Evolutionary conservation across 768 basidiomycete species (phyloP), one percentile per base, ranked within the genome.

Genomic region (Tylopilus plumbeoviolaceoides): DNA sequence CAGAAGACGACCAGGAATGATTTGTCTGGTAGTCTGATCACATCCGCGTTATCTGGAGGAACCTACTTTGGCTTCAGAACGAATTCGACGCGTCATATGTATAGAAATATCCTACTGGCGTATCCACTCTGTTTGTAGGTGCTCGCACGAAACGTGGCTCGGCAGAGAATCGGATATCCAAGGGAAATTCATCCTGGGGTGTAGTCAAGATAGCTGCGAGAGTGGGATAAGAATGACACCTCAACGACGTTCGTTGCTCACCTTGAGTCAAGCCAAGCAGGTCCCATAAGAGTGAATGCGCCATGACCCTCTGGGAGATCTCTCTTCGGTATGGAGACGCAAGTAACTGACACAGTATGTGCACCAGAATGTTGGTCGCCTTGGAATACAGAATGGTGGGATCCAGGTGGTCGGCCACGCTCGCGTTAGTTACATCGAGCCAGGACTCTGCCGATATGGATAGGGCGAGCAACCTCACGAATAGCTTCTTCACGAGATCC

Each of bases 381-480:
- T 73, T 78, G 31, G 74, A 69, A 61, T 76, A 80, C 57, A 90
- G 65, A 3, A 70, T 66, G 5, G 62, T 63, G 0, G 88, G 85
- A 12, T 74, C 71, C 25, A 73, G 68, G 41, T 76, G 63, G 15
- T 64, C 75, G 20, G 72, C 73, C 44, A 75, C 66, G 21, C 55
- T 59, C n/a, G 66, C 57, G 20, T 72, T 70, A 40, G 73, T 71
- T n/a, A 70, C 72, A 47, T 80, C 79, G 31, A 75, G 63, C 83
- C 87, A 89, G 30, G 76, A 65, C 55, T 85, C 84, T 33, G 87
- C 70, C 1, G 75, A 74, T 47, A 73, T 63, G 60, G 78, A 81
- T 28, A 89, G 72, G 36, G 76, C 75, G 11, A 86, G 61, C 39
- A 88, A 62, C 36, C 77, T 73, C 23, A 72, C 67, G 51, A 85